Conservation (phyloP, 2,329 filamentous ascomycete genomes). For the Aspergillus terreus region DNA sequence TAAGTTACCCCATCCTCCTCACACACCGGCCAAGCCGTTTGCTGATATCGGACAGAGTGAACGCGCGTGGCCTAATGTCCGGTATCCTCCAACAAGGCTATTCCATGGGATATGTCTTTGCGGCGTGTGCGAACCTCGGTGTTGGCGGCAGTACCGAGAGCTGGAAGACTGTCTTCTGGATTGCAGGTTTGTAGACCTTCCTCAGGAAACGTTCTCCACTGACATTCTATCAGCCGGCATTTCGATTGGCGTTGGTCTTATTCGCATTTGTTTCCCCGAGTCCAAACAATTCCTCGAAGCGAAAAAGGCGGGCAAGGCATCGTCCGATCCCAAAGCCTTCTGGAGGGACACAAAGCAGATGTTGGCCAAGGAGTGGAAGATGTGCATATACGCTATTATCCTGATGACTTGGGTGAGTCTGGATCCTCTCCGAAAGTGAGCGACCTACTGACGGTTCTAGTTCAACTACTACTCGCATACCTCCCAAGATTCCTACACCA, state of each 20-base stretch:
- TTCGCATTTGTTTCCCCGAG: constrained; percentile 68
- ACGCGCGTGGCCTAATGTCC: constrained; percentile 74
- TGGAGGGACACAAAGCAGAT: constrained; percentile 67
- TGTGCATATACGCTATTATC: constrained; percentile 72
- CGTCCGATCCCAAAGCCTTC: constrained; percentile 50
- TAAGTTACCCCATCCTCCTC: constrained; percentile 4
- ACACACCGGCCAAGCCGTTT: not conserved
- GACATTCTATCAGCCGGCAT: constrained; percentile 20
- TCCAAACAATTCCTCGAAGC: constrained; percentile 71
- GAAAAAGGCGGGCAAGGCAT: constrained; percentile 56
- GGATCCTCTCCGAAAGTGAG: too few species aligned
- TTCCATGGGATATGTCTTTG: constrained; percentile 74
- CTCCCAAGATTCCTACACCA: constrained; percentile 76
- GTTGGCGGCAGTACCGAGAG: constrained; percentile 54
- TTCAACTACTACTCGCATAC: constrained; percentile 75
- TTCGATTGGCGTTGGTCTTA: constrained; percentile 56
- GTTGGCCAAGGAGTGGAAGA: constrained; percentile 67
- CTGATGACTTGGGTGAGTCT: constrained; percentile 63
- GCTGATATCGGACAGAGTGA: constrained; percentile 29
- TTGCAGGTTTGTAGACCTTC: constrained; percentile 44
- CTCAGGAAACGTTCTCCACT: not conserved
- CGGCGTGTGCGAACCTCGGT: constrained; percentile 66
- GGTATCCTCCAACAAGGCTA: constrained; percentile 82
- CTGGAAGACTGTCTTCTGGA: constrained; percentile 77
- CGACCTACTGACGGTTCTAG: constrained; percentile 10